These are phyloP conservation scores for Cardamine resedifolia DNA, from an alignment of 345 rosid species.

Conservation along the genomic window DNA sequence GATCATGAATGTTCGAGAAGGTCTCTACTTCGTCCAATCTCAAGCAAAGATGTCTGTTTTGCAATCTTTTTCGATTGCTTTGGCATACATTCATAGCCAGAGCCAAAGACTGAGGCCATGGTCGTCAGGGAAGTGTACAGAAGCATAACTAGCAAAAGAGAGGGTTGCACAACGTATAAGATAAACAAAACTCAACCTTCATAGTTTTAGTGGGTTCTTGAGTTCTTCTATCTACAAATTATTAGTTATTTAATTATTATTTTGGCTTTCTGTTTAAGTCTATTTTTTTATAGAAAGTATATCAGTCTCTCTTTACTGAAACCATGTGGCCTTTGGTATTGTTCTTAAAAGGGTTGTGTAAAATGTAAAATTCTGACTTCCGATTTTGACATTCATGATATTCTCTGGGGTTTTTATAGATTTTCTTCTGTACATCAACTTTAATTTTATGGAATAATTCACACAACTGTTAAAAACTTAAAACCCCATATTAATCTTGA, in stretches of 20 bases:
- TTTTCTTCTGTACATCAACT: not conserved
- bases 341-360: conserved; percentile 6
- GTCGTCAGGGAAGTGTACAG: conserved; percentile 43
- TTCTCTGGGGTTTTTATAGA: conserved; percentile 20
- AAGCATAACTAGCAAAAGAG: conserved; percentile 35
- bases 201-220: conserved; percentile 21
- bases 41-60: conserved; percentile 67
- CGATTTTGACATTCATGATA: conserved; percentile 23
- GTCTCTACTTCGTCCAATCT: conserved; percentile 68
- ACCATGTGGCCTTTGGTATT: conserved; percentile 19
- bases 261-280: conserved; percentile 8
- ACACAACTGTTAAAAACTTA: not conserved
- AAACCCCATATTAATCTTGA: not conserved
- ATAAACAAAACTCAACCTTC: conserved; percentile 27
- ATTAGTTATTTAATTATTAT: not conserved
- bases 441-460: not conserved
- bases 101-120: conserved; percentile 53
- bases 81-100: conserved; percentile 74
- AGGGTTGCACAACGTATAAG: conserved; percentile 30
- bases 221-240: conserved; percentile 9
- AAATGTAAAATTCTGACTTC: conserved; percentile 29
- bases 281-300: conserved; percentile 16
- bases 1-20: conserved; percentile 67
- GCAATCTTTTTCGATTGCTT: conserved; percentile 80
- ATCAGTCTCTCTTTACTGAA: not conserved